phyloP scores from a whole-genome alignment of 768 basidiomycete genomes.

The Lentinula aciculospora region DNA sequence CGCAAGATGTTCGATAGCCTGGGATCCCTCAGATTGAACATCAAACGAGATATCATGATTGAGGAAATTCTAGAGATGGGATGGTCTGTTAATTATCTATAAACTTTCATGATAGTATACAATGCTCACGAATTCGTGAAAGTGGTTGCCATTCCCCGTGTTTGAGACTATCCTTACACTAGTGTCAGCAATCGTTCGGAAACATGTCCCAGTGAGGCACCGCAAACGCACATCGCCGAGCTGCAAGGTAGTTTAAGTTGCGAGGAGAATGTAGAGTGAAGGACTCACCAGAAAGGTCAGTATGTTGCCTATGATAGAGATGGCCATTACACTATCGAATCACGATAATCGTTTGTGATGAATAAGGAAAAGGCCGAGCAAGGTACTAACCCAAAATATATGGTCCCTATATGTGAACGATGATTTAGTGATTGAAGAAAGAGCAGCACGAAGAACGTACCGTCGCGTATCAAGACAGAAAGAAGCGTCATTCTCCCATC shows the following conservation, averaged over 20 bases:
- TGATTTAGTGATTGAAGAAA: neutral
- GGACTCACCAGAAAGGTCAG: conserved; percentile 2
- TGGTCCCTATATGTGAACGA: neutral
- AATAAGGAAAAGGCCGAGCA: no score
- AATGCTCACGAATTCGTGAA: conserved; percentile 5
- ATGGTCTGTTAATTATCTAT: neutral
- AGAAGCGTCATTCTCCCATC: conserved; percentile 5
- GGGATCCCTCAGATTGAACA: conserved; percentile 14
- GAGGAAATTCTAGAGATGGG: conserved; percentile 10
- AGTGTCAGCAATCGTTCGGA: neutral
- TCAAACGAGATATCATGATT: conserved; percentile 13
- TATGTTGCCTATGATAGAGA: conserved; percentile 1
- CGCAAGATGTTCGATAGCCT: conserved; percentile 11
- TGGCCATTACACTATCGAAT: neutral
- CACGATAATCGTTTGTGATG: neutral
- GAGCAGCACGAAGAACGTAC: conserved; percentile 8
- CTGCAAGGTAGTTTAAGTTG: neutral
- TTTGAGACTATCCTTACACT: neutral
- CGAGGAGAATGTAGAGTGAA: neutral
- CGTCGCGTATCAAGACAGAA: conserved; percentile 12
- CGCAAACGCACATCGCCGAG: neutral
- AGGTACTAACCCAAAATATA: conserved; percentile 7
- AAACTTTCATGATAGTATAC: no score
- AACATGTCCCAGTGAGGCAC: neutral
- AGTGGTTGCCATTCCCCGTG: conserved; percentile 2